Evolutionary conservation across 306 rosid genomes (phyloP).

Genomic region (Gynostemma pentaphyllum): DNA sequence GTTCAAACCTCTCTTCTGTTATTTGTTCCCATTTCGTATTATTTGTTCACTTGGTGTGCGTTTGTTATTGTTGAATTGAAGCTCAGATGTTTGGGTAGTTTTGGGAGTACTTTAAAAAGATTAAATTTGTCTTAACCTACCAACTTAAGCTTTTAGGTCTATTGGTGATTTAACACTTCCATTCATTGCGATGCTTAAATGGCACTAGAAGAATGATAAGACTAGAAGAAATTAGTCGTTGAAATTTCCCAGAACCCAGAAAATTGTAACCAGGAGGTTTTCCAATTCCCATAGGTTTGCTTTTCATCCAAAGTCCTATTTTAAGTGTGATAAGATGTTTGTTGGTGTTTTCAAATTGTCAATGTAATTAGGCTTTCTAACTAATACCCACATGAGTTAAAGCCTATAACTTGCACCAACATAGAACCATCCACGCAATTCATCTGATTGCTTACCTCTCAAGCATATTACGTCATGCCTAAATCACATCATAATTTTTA

Average conservation of each 20-base stretch:
- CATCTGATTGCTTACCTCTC: neutral
- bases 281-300: conserved; percentile 1
- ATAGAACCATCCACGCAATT: neutral
- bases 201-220: neutral
- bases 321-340: neutral
- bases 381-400: neutral
- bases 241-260: neutral
- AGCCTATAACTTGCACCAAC: neutral
- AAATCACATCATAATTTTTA: neutral
- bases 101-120: too few species aligned
- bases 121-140: too few species aligned
- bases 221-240: neutral
- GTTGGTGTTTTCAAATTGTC: neutral
- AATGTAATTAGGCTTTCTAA: neutral
- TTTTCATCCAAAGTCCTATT: neutral
- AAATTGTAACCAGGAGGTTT: neutral
- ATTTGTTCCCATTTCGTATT: too few species aligned
- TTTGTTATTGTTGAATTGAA: too few species aligned
- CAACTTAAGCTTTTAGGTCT: too few species aligned
- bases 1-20: too few species aligned
- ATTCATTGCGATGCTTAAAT: neutral
- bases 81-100: too few species aligned
- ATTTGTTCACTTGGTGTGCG: too few species aligned
- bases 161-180: too few species aligned
- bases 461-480: neutral